A percentile compares a stretch with the other conserved stretches of the same genome.
These are phyloP conservation scores for Bisporella sp. DNA, from an alignment of 2,329 filamentous ascomycete species.

Conservation along the genomic window DNA sequence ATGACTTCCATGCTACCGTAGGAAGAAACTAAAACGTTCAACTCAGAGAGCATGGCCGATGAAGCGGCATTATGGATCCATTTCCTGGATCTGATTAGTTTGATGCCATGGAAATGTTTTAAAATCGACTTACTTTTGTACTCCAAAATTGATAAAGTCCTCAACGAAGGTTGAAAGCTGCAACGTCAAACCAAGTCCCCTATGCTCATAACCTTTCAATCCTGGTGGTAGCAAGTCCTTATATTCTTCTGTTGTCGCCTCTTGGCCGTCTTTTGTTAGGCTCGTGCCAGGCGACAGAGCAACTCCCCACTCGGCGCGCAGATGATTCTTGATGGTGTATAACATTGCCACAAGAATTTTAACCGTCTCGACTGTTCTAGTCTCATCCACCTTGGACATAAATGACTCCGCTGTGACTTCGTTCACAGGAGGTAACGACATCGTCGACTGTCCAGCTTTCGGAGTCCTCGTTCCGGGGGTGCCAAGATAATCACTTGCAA, in stretches of 20 bases:
- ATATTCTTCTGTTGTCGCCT: slow-evolving; percentile 38
- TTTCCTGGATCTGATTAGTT: slow-evolving; percentile 27
- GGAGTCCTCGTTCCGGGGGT: slow-evolving; percentile 2
- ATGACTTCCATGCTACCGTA: slow-evolving; percentile 62
- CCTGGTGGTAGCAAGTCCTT: slow-evolving; percentile 41
- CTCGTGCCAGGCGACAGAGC: slow-evolving; percentile 25
- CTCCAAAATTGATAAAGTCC: slow-evolving; percentile 49
- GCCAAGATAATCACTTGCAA: not conserved
- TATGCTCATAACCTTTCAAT: slow-evolving; percentile 46
- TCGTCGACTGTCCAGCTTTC: not conserved
- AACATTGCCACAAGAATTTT: slow-evolving; percentile 53
- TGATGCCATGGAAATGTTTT: not conserved
- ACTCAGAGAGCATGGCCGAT: slow-evolving; percentile 47
- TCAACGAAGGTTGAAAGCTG: slow-evolving; percentile 55
- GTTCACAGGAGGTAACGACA: not conserved
- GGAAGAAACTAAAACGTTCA: slow-evolving; percentile 49
- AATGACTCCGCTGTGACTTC: not conserved
- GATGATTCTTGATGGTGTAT: slow-evolving; percentile 57
- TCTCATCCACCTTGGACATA: slow-evolving; percentile 20
- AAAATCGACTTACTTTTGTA: slow-evolving; percentile 30
- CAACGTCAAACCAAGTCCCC: slow-evolving; percentile 52
- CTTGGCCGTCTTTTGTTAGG: slow-evolving; percentile 24
- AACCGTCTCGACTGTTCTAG: slow-evolving; percentile 49
- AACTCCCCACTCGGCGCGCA: slow-evolving; percentile 55
- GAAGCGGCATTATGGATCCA: slow-evolving; percentile 56